Evolutionary conservation across 179 eudicot species (phyloP), one percentile per base, ranked within the genome.

Genomic region (Beta corolliflora): DNA sequence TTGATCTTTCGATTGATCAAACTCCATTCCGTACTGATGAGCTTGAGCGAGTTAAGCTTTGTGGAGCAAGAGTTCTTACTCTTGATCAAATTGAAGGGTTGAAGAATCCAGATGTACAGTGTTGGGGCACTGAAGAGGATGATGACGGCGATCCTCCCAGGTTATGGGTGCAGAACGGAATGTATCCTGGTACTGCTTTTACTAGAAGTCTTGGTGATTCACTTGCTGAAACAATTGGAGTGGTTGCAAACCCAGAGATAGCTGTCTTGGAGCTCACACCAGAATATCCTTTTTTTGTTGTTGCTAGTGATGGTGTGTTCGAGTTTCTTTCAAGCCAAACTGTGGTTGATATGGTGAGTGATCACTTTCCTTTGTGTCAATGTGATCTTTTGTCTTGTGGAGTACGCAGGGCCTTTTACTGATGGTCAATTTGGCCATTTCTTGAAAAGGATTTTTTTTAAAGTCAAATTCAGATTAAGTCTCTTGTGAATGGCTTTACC

Each of bases 81-180:
- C 88, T 96, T 86, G 99, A 96, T 86, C 99, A 96, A 87, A 96
- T 96, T 85, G 99, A 96, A 88, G 99, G 99, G 81, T 88, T 94
- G 80, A 96, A 96, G 87, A 89, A 91, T 86, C 96, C 99, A 21
- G 90, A 92, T 82, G 91, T 91, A 48, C 97, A 90, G 85, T 96
- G 97, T 85, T 96, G 99, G 99, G 99, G 90, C 12, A 94, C 96
- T 41, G 99, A 94, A 91, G 99, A 96, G 86, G 98, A 79, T 48
- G 98, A 96, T 85, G 99, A 96, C 79, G 99, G 99, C 56, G 99
- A 96, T 90, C 99, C 99, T 79, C 99, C 99, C 46, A 89, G 99
- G 81, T 81, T 96, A 64, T 96, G 99, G 99, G 98, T 96, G 74
- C 93, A 88, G 81, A 91, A 92, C 85, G 99, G 98, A 79, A 94